These are phyloP conservation scores for Dryas drummondii DNA, from an alignment of 306 rosid species.

Conservation along the genomic window DNA sequence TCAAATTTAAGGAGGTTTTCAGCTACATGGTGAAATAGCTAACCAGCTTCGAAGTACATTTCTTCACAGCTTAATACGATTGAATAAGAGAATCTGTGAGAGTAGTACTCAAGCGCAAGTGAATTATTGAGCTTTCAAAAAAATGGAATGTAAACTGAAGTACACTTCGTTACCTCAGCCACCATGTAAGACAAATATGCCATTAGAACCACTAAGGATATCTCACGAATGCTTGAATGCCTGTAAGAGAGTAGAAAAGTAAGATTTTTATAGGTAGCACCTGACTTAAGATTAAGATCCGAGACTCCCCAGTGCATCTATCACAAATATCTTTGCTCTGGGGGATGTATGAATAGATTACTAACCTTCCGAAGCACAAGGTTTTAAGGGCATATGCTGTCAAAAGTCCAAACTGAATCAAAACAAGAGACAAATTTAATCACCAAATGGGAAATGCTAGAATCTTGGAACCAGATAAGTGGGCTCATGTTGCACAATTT, in stretches of 20 bases:
- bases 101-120: too few species aligned
- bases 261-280: conserved; percentile 1
- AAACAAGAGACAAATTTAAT: not conserved
- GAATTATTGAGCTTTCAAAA: not conserved
- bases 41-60: not conserved
- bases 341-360: not conserved
- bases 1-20: not conserved
- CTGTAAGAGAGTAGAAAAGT: conserved; percentile 42
- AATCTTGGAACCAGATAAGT: not conserved
- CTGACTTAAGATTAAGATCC: conserved; percentile 3
- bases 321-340: not conserved
- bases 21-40: not conserved
- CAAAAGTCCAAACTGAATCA: conserved; percentile 68
- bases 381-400: conserved; percentile 72
- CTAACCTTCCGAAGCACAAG: conserved; percentile 69
- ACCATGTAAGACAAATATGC: conserved; percentile 91
- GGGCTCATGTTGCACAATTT: not conserved
- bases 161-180: conserved; percentile 64
- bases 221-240: conserved; percentile 84
- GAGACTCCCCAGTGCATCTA: not conserved
- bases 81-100: not conserved
- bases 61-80: not conserved
- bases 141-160: not conserved
- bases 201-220: conserved; percentile 76
- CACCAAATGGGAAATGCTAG: not conserved